phyloP scores from a whole-genome alignment of 768 basidiomycete genomes.

The Macrolepiota fuliginosa region DNA sequence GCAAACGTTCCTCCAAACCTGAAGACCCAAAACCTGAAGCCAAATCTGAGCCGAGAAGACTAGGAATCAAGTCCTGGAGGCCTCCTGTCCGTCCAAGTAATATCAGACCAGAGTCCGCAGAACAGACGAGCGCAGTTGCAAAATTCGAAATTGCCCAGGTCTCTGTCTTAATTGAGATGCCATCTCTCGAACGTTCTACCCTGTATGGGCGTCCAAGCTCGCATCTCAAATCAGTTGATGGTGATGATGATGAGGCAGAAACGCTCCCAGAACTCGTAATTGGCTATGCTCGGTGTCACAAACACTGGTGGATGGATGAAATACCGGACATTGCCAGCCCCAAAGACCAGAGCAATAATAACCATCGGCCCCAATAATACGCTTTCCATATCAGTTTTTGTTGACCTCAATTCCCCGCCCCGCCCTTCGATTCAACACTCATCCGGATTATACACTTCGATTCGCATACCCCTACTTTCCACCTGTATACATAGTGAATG shows the following conservation, averaged over 20 bases:
- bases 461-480: background rate
- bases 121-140: conserved; percentile 1
- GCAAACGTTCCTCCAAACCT: background rate
- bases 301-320: background rate
- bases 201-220: conserved; percentile 18
- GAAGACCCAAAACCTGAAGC: background rate
- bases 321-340: background rate
- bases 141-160: conserved; percentile 44
- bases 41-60: background rate
- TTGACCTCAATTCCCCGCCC: background rate
- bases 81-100: conserved; percentile 2
- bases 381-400: background rate
- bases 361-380: background rate
- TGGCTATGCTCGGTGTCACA: conserved; percentile 25
- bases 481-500: conserved; percentile 7
- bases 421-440: background rate
- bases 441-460: background rate
- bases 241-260: conserved; percentile 27
- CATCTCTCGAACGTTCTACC: conserved; percentile 28
- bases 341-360: background rate
- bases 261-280: conserved; percentile 48
- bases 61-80: conserved; percentile 5
- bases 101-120: background rate
- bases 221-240: conserved; percentile 7
- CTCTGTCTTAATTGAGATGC: conserved; percentile 60